phyloP scores from a whole-genome alignment of 176 grass and related monocot species.

The Oryza australiensis region DNA sequence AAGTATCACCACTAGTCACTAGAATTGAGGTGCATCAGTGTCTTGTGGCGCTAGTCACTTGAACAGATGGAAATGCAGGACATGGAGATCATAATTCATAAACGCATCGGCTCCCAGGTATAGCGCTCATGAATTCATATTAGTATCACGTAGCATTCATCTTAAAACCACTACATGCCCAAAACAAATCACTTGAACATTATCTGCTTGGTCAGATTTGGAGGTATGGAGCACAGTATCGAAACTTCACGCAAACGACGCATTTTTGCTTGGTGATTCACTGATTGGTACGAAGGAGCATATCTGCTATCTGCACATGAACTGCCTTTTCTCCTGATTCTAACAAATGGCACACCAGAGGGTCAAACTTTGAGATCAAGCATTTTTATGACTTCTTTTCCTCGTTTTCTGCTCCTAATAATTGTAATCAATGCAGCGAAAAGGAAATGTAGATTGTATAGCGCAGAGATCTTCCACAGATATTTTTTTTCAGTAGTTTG shows the following conservation, averaged over 20 bases:
- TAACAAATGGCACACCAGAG: not conserved
- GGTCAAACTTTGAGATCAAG: not conserved
- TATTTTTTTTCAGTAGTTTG: not conserved
- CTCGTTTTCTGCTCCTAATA: not conserved
- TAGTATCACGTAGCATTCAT: not conserved
- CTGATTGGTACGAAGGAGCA: not conserved
- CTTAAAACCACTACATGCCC: not conserved
- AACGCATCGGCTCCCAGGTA: conserved; percentile 1
- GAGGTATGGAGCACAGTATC: not conserved
- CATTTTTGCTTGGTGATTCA: not conserved
- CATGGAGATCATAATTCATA: not conserved
- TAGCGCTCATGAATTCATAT: not conserved
- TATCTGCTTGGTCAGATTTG: not conserved
- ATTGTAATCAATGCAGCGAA: not conserved
- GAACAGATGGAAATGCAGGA: not conserved
- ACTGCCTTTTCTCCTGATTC: not conserved
- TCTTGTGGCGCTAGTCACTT: not conserved
- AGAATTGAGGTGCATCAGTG: conserved; percentile 17
- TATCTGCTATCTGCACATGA: not conserved
- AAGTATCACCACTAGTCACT: conserved; percentile 96
- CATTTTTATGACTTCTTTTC: not conserved
- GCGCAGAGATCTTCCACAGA: not conserved
- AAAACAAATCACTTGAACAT: not conserved
- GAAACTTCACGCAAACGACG: no score
- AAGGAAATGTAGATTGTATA: not conserved